Base-by-base conservation (phyloP, 1,284 basidiomycete species). In the Leucoagaricus sp. region DNA sequence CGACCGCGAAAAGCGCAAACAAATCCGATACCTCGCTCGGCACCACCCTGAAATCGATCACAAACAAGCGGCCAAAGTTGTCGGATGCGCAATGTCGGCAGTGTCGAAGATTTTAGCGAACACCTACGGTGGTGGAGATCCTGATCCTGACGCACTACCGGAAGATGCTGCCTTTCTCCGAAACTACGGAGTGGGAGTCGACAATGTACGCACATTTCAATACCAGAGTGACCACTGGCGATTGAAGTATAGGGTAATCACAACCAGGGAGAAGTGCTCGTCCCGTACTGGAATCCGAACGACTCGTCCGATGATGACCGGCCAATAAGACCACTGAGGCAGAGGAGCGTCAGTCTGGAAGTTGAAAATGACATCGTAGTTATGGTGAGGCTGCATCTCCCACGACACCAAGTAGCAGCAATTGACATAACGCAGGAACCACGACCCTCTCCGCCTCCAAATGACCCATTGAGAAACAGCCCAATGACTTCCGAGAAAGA, bases 1-100 rank as follows among this genome's bases (percentile, higher is more conserved):
- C 15, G 45, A 13, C 6, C 42, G 45, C 5, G 51, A 53, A 17
- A 41, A 53, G 33, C 42, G 51, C 9, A 41, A 42, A 26, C 51
- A 53, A 53, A 31, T 53, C 28, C n/a, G 51, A 28, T 53, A 53
- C 19, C 28, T 52, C 3, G 19, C 51, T 4, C 15, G 23, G 10
- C 51, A 46, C 41, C 51, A 36, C 10, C 28, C 42, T 8, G 8
- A 36, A 13, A 21, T 53, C 15, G 36, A 26, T 23, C 15, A 12
- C 15, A 34, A 17, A 4, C 42, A 46, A n/a, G 36, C 46, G 3
- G 23, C 23, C 9, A 33, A 34, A 17, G 46, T 45, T n/a, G 51
- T 53, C 19, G 42, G 42, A 9, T 53, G 51, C 23, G 31, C 42
- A 13, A 34, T 45, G 17, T 33, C 28, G 7, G 51, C 42, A 1